These are phyloP conservation scores for Stevia rebaudiana DNA, from an alignment of 140 eudicot species.

Conservation along the genomic window DNA sequence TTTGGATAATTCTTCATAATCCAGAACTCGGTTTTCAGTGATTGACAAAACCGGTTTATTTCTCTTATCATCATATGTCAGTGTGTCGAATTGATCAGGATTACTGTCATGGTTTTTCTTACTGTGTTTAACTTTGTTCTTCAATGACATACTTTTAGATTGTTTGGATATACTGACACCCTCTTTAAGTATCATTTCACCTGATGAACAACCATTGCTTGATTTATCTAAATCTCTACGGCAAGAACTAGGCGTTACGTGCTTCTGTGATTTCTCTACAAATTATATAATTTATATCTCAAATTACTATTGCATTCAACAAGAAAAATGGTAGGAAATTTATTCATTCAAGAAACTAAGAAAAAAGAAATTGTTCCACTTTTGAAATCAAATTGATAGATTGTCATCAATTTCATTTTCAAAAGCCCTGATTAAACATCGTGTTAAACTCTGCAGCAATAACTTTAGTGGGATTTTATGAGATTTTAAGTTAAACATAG, in stretches of 20 bases:
- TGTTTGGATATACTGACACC: slow-evolving; percentile 5
- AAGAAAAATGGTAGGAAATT: neutral
- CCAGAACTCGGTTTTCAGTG: slow-evolving; percentile 5
- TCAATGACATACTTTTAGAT: neutral
- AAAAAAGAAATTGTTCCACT: neutral
- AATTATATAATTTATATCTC: neutral
- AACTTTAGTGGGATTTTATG: neutral
- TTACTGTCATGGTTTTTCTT: neutral
- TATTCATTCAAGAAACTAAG: neutral
- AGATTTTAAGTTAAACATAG: slow-evolving; percentile 1
- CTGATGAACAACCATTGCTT: slow-evolving; percentile 12
- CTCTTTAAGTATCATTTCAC: slow-evolving; percentile 4
- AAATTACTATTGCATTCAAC: neutral
- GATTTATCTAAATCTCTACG: neutral
- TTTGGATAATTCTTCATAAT: neutral
- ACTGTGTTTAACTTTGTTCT: slow-evolving; percentile 25
- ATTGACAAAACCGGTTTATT: neutral
- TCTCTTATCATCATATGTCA: slow-evolving; percentile 12
- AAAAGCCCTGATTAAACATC: neutral
- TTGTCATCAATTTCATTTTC: neutral
- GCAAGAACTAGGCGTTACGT: slow-evolving; percentile 37
- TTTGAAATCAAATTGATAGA: neutral
- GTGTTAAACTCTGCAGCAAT: neutral
- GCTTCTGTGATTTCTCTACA: slow-evolving; percentile 26
- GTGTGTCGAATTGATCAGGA: neutral